phyloP scores from a whole-genome alignment of 108 stramenopile species.

The Stephanodiscus minutulus region DNA sequence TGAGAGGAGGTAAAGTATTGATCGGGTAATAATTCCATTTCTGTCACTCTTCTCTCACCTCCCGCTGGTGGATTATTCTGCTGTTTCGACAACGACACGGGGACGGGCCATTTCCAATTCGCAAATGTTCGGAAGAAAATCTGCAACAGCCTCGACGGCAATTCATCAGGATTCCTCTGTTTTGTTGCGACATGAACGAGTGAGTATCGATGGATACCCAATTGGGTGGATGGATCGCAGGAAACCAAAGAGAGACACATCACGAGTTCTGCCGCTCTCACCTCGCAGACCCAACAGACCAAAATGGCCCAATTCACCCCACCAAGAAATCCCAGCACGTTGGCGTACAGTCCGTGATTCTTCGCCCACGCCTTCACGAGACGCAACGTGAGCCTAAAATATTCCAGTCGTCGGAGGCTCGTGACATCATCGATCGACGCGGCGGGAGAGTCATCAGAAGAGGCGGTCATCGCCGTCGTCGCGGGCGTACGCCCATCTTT shows the following conservation, averaged over 20 bases:
- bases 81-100: constrained; percentile 49
- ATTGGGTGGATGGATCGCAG: neutral
- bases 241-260: neutral
- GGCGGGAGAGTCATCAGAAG: neutral
- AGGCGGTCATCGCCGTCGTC: neutral
- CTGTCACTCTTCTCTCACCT: constrained; percentile 2
- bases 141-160: constrained; percentile 58
- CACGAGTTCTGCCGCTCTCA: neutral
- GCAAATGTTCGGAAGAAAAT: constrained; percentile 83
- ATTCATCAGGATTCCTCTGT: constrained; percentile 65
- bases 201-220: too few relatives aligned
- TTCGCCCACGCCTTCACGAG: constrained; percentile 92
- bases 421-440: neutral
- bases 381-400: constrained; percentile 75
- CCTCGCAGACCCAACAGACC: constrained; percentile 82
- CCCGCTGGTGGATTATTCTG: neutral
- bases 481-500: neutral
- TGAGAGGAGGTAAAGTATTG: neutral
- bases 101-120: constrained; percentile 86
- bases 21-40: neutral
- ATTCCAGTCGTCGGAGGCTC: constrained; percentile 17
- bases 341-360: constrained; percentile 90
- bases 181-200: too few relatives aligned
- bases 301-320: constrained; percentile 97
- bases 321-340: constrained; percentile 94